Conservation (phyloP, 495 filamentous ascomycete genomes). For the Penicillium egyptiacum region DNA sequence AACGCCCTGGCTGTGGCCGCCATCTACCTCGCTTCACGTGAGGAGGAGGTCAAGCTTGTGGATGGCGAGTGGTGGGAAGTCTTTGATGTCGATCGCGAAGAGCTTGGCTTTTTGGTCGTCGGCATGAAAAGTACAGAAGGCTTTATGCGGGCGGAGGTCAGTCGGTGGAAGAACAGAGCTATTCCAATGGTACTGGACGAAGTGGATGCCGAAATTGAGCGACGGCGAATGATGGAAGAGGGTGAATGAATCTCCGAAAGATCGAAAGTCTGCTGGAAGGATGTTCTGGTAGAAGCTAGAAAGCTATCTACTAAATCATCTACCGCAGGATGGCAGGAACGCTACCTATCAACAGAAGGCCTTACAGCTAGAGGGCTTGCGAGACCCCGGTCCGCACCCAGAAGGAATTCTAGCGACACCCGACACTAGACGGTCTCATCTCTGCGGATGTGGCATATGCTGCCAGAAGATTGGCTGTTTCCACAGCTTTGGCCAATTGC, state of each 20-base stretch:
- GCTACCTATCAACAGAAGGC: background rate
- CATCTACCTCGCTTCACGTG: slow-evolving; percentile 84
- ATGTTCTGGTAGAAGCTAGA: background rate
- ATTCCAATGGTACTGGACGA: slow-evolving; percentile 52
- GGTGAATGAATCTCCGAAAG: slow-evolving; percentile 46
- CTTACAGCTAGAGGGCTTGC: background rate
- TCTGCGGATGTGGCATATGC: background rate
- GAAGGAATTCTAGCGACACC: background rate
- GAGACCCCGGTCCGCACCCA: background rate
- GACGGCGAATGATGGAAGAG: slow-evolving; percentile 55
- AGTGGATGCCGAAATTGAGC: slow-evolving; percentile 62
- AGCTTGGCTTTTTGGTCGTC: slow-evolving; percentile 89
- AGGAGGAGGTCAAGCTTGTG: slow-evolving; percentile 73
- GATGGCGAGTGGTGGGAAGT: slow-evolving; percentile 93
- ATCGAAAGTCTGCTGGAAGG: background rate
- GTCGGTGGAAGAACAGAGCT: slow-evolving; percentile 42
- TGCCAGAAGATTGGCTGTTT: background rate
- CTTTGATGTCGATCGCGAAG: slow-evolving; percentile 95
- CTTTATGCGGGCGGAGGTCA: slow-evolving; percentile 58
- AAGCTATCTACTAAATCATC: background rate
- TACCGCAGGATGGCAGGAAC: background rate
- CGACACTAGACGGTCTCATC: background rate
- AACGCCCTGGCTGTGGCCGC: slow-evolving; percentile 80
- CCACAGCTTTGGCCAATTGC: background rate
- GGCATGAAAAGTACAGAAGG: slow-evolving; percentile 78